These are phyloP conservation scores for Neurospora cerealis DNA, from an alignment of 495 filamentous ascomycete species.

Conservation along the genomic window DNA sequence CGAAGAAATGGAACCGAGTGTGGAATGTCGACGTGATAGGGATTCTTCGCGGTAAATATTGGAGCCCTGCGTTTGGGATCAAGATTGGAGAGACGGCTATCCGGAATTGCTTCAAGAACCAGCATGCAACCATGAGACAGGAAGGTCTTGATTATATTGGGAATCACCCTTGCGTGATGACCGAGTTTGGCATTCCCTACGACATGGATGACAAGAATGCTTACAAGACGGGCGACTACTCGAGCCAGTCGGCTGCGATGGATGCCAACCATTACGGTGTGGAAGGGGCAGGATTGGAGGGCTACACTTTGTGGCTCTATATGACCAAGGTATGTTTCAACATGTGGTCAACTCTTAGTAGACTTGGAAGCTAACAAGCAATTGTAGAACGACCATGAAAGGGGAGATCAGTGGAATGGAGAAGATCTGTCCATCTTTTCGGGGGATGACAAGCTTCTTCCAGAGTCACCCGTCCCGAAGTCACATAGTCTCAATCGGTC, in stretches of 20 bases:
- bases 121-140: slow-evolving; percentile 75
- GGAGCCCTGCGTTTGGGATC: slow-evolving; percentile 78
- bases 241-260: slow-evolving; percentile 86
- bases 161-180: slow-evolving; percentile 79
- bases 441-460: slow-evolving; percentile 64
- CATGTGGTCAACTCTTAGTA: neutral
- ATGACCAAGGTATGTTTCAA: slow-evolving; percentile 47
- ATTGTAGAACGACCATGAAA: slow-evolving; percentile 68
- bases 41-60: slow-evolving; percentile 78
- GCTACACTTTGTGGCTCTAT: slow-evolving; percentile 87
- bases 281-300: slow-evolving; percentile 69
- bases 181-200: slow-evolving; percentile 95
- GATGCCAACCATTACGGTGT: slow-evolving; percentile 94
- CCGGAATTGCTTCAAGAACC: slow-evolving; percentile 84
- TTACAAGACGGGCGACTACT: slow-evolving; percentile 94
- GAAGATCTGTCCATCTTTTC: slow-evolving; percentile 92
- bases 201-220: slow-evolving; percentile 97
- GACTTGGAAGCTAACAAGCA: neutral
- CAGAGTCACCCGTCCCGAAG: slow-evolving; percentile 36
- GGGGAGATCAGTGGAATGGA: slow-evolving; percentile 95
- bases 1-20: slow-evolving; percentile 94
- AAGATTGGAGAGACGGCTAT: slow-evolving; percentile 93
- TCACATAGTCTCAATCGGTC: slow-evolving; percentile 28
- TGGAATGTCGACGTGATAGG: slow-evolving; percentile 98
- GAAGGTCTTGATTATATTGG: slow-evolving; percentile 91